Base-by-base conservation (phyloP, 139 green algal species). In the Trebouxia sp. region DNA sequence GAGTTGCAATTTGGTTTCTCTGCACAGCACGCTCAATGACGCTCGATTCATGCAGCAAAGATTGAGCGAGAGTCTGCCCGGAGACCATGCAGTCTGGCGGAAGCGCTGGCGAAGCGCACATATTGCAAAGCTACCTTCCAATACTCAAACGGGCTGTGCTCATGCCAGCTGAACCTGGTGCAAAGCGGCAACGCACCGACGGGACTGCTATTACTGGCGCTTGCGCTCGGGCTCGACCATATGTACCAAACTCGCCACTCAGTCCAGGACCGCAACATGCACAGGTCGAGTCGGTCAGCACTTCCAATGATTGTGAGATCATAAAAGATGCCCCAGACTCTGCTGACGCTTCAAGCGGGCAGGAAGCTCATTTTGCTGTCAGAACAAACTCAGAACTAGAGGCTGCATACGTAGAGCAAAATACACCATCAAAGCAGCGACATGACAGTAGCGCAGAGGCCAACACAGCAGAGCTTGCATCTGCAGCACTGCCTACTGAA, bases 291-390 rank as follows among this genome's bases (percentile, higher is more conserved):
- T 0, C 32, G 2, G 8, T 2, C 28, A 15, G 3, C 28, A 10
- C 11, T 35, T 0, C 32, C n/a, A 35, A n/a, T 2, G 8, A 42
- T 3, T 32, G 3, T 24, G 62, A 26, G 32, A 72, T 30, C 35
- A 43, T n/a, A 72, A 6, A 72, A 24, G 15, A 72, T 43, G 32
- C 30, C n/a, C 9, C 35, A 41, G 62, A 43, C 6, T 72, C 62
- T n/a, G n/a, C 62, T 30, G 35, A 22, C 37, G 62, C 11, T 11
- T 72, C 62, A 12, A 45, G 32, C 62, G 62, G 35, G 43, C 32
- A 72, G 32, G 32, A 72, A 43, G 62, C 62, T 45, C n/a, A 8
- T 24, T 72, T 72, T 30, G 62, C 62, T 5, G 62, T 72, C 62
- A 43, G 62, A 43, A 72, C 62, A 30, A 3, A 72, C 35, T 72